Conservation (phyloP, 2,329 filamentous ascomycete genomes). For the Diatrype stigma region DNA sequence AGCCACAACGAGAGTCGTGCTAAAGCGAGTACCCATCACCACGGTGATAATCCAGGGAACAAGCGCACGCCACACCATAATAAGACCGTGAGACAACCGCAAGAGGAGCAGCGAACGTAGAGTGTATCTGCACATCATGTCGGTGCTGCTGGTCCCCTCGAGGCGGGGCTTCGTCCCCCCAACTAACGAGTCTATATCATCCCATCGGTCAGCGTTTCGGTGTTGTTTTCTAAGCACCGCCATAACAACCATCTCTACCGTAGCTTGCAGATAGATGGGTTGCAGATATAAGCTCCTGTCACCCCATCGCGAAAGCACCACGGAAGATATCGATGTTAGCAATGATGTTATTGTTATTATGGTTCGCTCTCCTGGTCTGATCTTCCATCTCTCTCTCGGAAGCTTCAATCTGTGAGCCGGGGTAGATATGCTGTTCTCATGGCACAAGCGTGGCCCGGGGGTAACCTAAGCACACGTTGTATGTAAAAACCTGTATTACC, state of each 20-base stretch:
- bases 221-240: too few species aligned
- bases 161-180: too few species aligned
- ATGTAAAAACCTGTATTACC: neutral
- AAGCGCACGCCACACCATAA: slow-evolving; percentile 29
- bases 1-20: slow-evolving; percentile 94
- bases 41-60: slow-evolving; percentile 27
- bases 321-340: neutral
- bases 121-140: neutral
- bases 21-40: slow-evolving; percentile 54
- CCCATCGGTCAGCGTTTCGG: too few species aligned
- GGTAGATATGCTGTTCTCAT: neutral
- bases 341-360: neutral
- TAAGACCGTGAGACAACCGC: slow-evolving; percentile 20
- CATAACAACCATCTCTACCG: too few species aligned
- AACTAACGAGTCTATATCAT: too few species aligned
- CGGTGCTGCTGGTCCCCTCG: neutral
- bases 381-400: neutral
- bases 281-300: too few species aligned
- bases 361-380: neutral
- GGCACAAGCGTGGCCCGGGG: neutral
- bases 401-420: neutral
- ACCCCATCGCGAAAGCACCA: neutral
- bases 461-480: neutral
- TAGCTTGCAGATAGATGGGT: too few species aligned
- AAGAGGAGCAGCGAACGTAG: slow-evolving; percentile 28